A percentile compares a stretch with the other conserved stretches of the same genome.
phyloP scores from a whole-genome alignment of 176 grass and related monocot species.

The Raddia distichophylla region DNA sequence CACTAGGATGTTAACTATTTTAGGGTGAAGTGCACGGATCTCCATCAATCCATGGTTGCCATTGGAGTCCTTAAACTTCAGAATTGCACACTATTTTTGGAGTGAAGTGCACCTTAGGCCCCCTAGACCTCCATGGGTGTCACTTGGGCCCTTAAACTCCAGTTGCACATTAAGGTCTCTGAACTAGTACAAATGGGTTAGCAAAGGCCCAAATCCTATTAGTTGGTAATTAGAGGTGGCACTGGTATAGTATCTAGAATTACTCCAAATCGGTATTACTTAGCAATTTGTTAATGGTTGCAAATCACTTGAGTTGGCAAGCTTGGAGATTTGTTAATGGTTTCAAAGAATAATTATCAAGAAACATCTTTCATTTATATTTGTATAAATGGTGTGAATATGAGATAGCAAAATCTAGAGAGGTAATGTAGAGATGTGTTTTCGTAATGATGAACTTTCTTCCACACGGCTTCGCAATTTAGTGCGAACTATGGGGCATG shows the following conservation, averaged over 20 bases:
- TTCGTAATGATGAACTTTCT: slow-evolving; percentile 29
- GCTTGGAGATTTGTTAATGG: slow-evolving; percentile 14
- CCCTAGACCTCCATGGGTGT: not conserved
- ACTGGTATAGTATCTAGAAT: not conserved
- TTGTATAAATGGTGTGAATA: slow-evolving; percentile 15
- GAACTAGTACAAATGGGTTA: not conserved
- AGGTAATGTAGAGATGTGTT: slow-evolving; percentile 8
- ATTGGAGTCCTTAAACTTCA: slow-evolving; percentile 14
- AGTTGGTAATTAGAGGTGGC: slow-evolving; percentile 2
- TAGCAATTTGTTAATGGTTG: slow-evolving; percentile 14
- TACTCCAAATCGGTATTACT: slow-evolving; percentile 15
- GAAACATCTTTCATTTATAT: slow-evolving; percentile 5
- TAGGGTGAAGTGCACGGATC: slow-evolving; percentile 8
- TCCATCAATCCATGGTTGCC: not conserved
- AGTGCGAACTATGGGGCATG: slow-evolving; percentile 22
- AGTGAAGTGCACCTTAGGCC: not conserved
- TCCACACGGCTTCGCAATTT: slow-evolving; percentile 8
- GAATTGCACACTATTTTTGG: not conserved
- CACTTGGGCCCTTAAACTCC: slow-evolving; percentile 13
- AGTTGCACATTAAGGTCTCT: slow-evolving; percentile 6
- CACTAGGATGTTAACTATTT: not conserved
- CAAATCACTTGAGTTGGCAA: not conserved
- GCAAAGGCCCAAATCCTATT: not conserved
- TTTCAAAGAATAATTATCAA: slow-evolving; percentile 20
- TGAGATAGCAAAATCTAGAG: slow-evolving; percentile 19